A percentile compares a stretch with the other conserved stretches of the same genome.
Evolutionary conservation across 2,329 filamentous ascomycete species (phyloP).

Genomic region (Sordariomycetes sp.): DNA sequence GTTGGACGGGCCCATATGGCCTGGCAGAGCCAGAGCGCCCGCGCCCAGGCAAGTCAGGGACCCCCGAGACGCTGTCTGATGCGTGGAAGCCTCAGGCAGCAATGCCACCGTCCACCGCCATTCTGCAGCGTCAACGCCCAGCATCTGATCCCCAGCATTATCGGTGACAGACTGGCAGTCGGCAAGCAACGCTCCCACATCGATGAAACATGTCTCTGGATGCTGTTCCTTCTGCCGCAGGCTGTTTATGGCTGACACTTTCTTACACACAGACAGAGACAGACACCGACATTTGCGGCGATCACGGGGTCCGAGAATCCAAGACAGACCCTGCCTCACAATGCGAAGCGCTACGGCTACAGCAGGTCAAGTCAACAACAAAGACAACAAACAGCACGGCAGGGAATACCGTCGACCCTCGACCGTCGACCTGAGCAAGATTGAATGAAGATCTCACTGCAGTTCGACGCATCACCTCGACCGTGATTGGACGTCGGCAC

Average conservation of each 20-base stretch:
- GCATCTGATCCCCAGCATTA: conserved; percentile 51
- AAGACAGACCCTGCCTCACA: no score
- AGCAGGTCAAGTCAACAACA: background rate
- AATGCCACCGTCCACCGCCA: conserved; percentile 73
- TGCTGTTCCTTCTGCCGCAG: background rate
- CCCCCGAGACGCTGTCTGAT: no score
- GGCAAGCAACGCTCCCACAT: conserved; percentile 41
- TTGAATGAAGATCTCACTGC: background rate
- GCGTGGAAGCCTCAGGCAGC: conserved; percentile 66
- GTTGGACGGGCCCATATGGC: background rate
- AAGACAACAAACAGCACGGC: background rate
- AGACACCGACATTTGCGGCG: background rate
- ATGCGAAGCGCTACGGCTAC: no score
- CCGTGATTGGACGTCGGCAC: background rate
- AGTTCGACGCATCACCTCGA: background rate
- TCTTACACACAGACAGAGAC: background rate
- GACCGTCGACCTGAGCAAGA: background rate
- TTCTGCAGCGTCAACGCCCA: conserved; percentile 75
- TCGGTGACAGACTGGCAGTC: conserved; percentile 47
- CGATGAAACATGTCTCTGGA: background rate
- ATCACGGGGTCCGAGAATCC: no score
- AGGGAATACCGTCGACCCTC: no score
- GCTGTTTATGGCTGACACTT: background rate
- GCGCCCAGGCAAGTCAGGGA: background rate
- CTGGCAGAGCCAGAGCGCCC: no score